Conservation (phyloP, 805 yeast species). For the Candida fluviatilis region DNA sequence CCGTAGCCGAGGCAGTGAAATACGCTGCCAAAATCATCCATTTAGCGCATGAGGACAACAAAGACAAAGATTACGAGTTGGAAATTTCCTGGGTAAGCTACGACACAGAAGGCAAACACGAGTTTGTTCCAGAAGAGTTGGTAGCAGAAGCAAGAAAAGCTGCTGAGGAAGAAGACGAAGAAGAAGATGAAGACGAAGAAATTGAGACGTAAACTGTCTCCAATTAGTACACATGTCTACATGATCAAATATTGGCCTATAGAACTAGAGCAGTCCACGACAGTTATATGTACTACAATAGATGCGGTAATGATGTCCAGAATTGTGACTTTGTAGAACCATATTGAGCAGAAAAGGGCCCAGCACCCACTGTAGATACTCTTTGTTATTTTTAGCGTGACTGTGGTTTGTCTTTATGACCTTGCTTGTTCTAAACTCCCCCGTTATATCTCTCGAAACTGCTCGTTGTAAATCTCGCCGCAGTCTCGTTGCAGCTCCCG, state of each 20-base stretch:
- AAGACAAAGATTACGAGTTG: conserved; percentile 94
- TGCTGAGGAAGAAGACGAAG: conserved; percentile 81
- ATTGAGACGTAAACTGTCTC: no score
- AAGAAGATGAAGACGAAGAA: conserved; percentile 51
- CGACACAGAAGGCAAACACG: conserved; percentile 75
- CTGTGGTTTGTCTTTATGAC: no score
- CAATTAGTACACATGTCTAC: no score
- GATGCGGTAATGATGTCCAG: neutral
- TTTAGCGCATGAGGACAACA: conserved; percentile 94
- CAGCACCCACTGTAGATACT: no score
- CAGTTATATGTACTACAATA: neutral
- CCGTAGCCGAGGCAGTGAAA: conserved; percentile 79
- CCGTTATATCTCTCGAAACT: no score
- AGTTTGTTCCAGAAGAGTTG: conserved; percentile 73
- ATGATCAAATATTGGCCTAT: no score
- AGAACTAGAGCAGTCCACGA: neutral
- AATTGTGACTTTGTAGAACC: no score
- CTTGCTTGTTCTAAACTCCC: no score
- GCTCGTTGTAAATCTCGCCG: no score
- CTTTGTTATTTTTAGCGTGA: no score
- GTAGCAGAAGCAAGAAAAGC: conserved; percentile 77
- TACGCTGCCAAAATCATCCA: conserved; percentile 92
- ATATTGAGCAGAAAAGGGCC: no score
- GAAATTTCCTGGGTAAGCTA: conserved; percentile 87
- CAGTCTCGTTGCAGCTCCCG: no score